Conservation (phyloP, 2,329 filamentous ascomycete genomes). For the Aspergillus fumigatiaffinis region DNA sequence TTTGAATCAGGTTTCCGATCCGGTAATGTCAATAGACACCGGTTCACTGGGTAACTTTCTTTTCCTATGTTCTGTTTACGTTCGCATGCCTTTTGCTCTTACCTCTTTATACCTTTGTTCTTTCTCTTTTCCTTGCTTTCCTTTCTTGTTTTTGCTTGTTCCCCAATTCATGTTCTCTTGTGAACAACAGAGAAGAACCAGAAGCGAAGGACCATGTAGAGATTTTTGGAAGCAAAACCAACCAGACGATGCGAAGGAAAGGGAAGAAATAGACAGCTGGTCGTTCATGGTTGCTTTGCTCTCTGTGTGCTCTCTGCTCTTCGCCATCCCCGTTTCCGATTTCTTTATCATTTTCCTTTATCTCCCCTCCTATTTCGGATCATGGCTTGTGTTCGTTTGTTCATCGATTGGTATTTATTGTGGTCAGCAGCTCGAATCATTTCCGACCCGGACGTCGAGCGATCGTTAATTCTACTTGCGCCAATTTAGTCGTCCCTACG, state of each 20-base stretch:
- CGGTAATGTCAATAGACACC: not conserved
- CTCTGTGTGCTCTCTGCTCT: not conserved
- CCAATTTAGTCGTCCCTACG: slow-evolving; percentile 21
- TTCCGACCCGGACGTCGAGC: slow-evolving; percentile 25
- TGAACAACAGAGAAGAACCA: not conserved
- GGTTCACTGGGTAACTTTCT: not conserved
- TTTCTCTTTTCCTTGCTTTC: not conserved
- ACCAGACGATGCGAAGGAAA: not conserved
- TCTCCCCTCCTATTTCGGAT: not conserved
- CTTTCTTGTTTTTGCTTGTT: not conserved
- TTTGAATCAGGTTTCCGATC: not conserved
- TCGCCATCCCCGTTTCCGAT: not conserved
- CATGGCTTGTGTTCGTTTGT: not conserved
- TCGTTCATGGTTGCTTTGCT: not conserved
- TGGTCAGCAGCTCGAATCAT: slow-evolving; percentile 26
- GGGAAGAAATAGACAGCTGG: not conserved
- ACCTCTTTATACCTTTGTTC: not conserved
- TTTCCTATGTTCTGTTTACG: not conserved
- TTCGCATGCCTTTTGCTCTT: not conserved
- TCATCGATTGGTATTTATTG: slow-evolving; percentile 23
- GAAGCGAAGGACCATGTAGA: not conserved
- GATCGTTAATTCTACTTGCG: slow-evolving; percentile 16
- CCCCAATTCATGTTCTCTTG: not conserved
- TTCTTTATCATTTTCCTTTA: not conserved
- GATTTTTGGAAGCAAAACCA: not conserved